Percentiles rank a stretch among this genome's conserved stretches.
These are phyloP conservation scores for Gracilaria domingensis DNA, from an alignment of 23 red algal genomes.

Conservation along the genomic window DNA sequence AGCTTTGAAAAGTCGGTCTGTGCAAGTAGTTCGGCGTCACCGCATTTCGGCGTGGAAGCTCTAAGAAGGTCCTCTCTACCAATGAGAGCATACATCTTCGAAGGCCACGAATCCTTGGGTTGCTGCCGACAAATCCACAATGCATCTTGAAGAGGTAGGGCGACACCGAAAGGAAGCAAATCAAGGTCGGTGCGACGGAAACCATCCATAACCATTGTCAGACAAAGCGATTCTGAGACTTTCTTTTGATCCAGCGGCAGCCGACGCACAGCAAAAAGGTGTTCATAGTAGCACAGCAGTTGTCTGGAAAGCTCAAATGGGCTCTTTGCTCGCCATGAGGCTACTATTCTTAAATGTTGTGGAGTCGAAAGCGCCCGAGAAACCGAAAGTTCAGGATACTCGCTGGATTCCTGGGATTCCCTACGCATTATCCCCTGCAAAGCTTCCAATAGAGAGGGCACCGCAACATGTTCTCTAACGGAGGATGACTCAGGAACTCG, in stretches of 20 bases:
- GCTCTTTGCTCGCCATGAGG: constrained; percentile 35
- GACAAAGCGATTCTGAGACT: constrained; percentile 21
- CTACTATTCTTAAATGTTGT: constrained; percentile 37
- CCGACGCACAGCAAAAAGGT: constrained; percentile 1
- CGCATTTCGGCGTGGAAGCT: background rate
- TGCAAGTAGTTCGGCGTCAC: background rate
- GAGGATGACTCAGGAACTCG: background rate
- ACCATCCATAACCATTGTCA: constrained; percentile 54
- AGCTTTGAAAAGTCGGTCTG: background rate
- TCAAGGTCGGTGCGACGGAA: constrained; percentile 60
- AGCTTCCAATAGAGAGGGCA: constrained; percentile 5
- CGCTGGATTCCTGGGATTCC: background rate
- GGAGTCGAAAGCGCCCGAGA: background rate
- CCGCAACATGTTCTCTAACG: background rate
- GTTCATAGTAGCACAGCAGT: constrained; percentile 41
- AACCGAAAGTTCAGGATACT: constrained; percentile 20
- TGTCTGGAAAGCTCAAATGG: constrained; percentile 36
- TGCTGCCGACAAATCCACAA: constrained; percentile 53
- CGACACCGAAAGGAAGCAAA: constrained; percentile 62
- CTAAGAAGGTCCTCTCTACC: constrained; percentile 79
- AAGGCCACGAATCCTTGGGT: constrained; percentile 52
- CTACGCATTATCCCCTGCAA: background rate
- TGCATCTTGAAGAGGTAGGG: constrained; percentile 71
- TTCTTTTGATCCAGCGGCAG: background rate
- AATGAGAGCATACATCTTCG: constrained; percentile 69